These are phyloP conservation scores for Stachybotrys elegans DNA, from an alignment of 2,329 filamentous ascomycete genomes.

Conservation along the genomic window DNA sequence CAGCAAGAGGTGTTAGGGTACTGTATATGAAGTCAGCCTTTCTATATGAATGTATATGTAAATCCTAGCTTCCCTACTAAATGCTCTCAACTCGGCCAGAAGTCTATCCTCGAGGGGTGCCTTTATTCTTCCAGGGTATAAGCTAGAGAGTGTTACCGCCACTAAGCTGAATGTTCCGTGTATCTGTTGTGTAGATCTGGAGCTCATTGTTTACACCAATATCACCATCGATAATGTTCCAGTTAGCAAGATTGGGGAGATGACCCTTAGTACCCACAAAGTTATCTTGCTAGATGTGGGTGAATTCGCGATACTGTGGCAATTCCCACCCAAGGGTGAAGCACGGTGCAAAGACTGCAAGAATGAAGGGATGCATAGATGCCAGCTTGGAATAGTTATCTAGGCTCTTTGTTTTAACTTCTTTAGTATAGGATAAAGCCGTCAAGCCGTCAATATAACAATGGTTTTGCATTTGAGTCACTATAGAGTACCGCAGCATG, in stretches of 20 bases:
- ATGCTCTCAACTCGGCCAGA: slow-evolving; percentile 44
- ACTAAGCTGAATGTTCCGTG: slow-evolving; percentile 43
- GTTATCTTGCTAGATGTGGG: not conserved
- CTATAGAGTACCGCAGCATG: not conserved
- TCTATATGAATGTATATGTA: not conserved
- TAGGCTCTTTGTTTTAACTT: not conserved
- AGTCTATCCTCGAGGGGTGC: slow-evolving; percentile 34
- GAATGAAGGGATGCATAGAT: not conserved
- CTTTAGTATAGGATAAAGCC: not conserved
- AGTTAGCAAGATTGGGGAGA: not conserved
- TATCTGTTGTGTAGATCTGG: slow-evolving; percentile 39
- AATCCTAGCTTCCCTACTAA: not conserved
- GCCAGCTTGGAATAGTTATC: not conserved
- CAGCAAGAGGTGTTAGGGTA: not conserved
- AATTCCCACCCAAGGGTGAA: not conserved
- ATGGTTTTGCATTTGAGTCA: not conserved
- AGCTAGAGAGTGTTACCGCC: slow-evolving; percentile 46
- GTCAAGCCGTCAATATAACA: not conserved
- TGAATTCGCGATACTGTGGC: not conserved
- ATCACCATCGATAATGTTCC: slow-evolving; percentile 32
- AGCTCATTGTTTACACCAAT: slow-evolving; percentile 44
- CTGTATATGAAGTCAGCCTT: not conserved
- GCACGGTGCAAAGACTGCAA: not conserved
- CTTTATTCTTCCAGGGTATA: slow-evolving; percentile 35
- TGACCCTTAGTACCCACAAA: not conserved